Evolutionary conservation across 2,329 filamentous ascomycete species (phyloP).

Genomic region (Sordariomycetes sp.): DNA sequence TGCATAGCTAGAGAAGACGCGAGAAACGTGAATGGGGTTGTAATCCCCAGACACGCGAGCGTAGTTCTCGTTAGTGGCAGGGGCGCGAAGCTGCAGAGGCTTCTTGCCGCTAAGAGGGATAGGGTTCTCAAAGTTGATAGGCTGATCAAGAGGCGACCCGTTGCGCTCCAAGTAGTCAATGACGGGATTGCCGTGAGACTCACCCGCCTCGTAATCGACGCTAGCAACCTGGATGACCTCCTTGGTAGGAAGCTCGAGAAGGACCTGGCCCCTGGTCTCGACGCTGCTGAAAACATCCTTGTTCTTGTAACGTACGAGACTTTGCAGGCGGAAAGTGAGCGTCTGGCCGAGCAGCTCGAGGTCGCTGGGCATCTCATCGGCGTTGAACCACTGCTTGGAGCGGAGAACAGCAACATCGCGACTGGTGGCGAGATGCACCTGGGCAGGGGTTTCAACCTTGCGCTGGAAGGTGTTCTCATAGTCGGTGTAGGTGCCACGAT

Average conservation of each 20-base stretch:
- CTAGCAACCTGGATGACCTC: constrained; percentile 96
- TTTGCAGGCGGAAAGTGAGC: constrained; percentile 90
- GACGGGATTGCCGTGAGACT: constrained; percentile 91
- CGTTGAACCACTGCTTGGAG: constrained; percentile 95
- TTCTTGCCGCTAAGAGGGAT: constrained; percentile 93
- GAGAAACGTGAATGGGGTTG: constrained; percentile 97
- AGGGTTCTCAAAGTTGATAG: constrained; percentile 92
- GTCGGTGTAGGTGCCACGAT: constrained; percentile 86
- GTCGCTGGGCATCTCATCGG: constrained; percentile 61
- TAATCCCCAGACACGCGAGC: constrained; percentile 96
- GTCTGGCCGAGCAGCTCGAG: constrained; percentile 88
- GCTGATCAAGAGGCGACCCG: constrained; percentile 88
- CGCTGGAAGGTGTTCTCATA: constrained; percentile 98
- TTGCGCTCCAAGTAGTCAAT: constrained; percentile 91
- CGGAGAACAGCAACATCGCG: constrained; percentile 91
- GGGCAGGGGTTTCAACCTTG: constrained; percentile 91
- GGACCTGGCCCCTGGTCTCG: constrained; percentile 83
- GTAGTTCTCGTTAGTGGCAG: constrained; percentile 95
- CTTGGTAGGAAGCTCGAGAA: constrained; percentile 91
- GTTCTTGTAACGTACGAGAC: constrained; percentile 89
- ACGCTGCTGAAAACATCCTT: constrained; percentile 84
- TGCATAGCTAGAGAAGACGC: constrained; percentile 92
- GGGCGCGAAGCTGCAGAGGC: constrained; percentile 79
- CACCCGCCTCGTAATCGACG: constrained; percentile 87
- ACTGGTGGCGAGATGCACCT: constrained; percentile 75